Evolutionary conservation across 768 basidiomycete species (phyloP).

Genomic region (Lentinula guzmanii): DNA sequence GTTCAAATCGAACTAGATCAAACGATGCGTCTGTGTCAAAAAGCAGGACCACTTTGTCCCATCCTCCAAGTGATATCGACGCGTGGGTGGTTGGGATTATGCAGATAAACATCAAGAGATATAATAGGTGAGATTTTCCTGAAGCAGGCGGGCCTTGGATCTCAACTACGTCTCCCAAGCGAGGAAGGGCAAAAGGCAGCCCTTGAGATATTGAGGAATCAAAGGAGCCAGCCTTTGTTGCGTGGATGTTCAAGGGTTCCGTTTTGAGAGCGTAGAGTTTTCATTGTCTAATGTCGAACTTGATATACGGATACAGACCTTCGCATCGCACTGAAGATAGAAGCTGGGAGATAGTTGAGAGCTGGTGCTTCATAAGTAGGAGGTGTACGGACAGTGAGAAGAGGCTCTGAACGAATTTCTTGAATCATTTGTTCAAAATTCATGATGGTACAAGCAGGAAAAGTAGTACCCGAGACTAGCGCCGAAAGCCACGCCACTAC

Average conservation of each 20-base stretch:
- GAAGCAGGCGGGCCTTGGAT: slow-evolving; percentile 70
- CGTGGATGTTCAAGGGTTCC: slow-evolving; percentile 2
- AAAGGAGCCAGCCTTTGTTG: slow-evolving; percentile 20
- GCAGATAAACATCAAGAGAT: slow-evolving; percentile 54
- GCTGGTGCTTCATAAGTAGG: not conserved
- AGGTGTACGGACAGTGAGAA: slow-evolving; percentile 22
- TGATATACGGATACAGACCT: slow-evolving; percentile 11
- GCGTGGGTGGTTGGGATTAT: slow-evolving; percentile 39
- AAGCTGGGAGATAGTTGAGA: slow-evolving; percentile 24
- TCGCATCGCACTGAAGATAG: slow-evolving; percentile 33
- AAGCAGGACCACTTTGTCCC: slow-evolving; percentile 59
- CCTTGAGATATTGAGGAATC: slow-evolving; percentile 17
- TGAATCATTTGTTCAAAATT: slow-evolving; percentile 18
- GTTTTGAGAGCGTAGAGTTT: not conserved
- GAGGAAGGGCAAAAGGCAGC: slow-evolving; percentile 11
- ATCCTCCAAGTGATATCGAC: slow-evolving; percentile 40
- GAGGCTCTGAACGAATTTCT: slow-evolving; percentile 26
- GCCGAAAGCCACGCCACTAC: too few species aligned
- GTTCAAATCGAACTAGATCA: slow-evolving; percentile 45
- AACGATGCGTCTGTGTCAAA: slow-evolving; percentile 71
- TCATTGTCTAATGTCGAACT: slow-evolving; percentile 11
- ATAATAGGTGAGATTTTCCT: slow-evolving; percentile 78
- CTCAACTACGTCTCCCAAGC: slow-evolving; percentile 63
- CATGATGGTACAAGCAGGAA: not conserved
- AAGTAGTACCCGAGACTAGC: too few species aligned